Percentiles rank a stretch among this genome's conserved stretches.
These are phyloP conservation scores for Trichomonas gallinae DNA, from an alignment of 208 protist species.

Conservation along the genomic window DNA sequence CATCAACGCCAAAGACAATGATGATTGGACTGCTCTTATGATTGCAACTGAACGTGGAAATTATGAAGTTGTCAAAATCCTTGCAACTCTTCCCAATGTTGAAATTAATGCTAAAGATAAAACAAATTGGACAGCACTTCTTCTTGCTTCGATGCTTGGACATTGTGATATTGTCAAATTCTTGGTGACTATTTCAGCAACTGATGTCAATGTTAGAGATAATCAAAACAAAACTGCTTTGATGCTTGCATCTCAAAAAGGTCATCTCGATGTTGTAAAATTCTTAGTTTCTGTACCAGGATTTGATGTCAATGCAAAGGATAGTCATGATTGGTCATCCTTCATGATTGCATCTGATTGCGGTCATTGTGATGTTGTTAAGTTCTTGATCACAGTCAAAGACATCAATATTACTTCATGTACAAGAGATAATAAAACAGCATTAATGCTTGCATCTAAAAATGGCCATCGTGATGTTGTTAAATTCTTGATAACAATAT, in stretches of 20 bases:
- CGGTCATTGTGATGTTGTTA: not conserved
- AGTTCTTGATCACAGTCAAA: not conserved
- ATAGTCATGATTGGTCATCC: not conserved
- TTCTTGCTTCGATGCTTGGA: not conserved
- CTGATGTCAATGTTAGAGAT: not conserved
- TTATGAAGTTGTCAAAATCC: not conserved
- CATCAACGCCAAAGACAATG: not conserved
- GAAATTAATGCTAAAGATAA: not conserved
- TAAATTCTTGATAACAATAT: not conserved
- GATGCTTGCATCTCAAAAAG: not conserved
- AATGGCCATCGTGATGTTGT: not conserved
- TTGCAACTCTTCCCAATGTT: not conserved
- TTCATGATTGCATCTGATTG: not conserved
- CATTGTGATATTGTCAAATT: not conserved
- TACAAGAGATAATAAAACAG: not conserved
- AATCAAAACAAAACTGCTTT: not conserved
- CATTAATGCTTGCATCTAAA: not conserved
- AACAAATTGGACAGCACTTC: not conserved
- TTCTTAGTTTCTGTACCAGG: not conserved
- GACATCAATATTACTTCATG: not conserved
- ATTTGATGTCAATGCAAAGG: not conserved
- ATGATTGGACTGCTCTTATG: not conserved
- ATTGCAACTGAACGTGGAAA: not conserved
- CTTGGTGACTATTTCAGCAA: not conserved
- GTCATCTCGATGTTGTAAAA: not conserved